Percentiles rank a stretch among this genome's conserved stretches.
Conservation (phyloP, 2,329 filamentous ascomycete genomes). For the Monosporascus sp. region DNA sequence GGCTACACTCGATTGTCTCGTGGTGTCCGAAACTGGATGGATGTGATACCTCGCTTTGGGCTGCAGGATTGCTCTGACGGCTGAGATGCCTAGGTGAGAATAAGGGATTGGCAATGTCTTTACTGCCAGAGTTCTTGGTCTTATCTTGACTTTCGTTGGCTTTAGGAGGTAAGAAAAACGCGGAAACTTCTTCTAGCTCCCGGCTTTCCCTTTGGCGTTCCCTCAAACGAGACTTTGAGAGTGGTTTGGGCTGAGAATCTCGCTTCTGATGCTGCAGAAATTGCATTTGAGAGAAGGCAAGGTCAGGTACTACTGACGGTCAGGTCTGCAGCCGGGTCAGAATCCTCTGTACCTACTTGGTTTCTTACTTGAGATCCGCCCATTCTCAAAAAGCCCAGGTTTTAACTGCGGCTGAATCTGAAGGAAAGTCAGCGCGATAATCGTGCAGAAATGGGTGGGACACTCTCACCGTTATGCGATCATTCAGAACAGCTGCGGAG, state of each 20-base stretch:
- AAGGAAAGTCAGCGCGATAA: conserved; percentile 6
- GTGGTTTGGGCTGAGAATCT: conserved; percentile 13
- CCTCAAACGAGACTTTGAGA: conserved; percentile 15
- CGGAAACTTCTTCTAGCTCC: conserved; percentile 30
- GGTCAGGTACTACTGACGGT: conserved; percentile 39
- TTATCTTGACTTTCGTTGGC: conserved; percentile 2
- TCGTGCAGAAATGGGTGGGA: neutral
- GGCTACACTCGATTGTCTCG: neutral
- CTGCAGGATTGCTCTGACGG: neutral
- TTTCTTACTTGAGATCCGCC: conserved; percentile 27
- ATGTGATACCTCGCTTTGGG: neutral
- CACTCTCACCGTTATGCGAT: conserved; percentile 46
- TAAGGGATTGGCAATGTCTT: neutral
- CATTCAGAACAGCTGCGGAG: conserved; percentile 45
- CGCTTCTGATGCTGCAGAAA: conserved; percentile 30
- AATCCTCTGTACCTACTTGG: conserved; percentile 28
- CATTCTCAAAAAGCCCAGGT: conserved; percentile 41
- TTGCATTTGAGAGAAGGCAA: conserved; percentile 47
- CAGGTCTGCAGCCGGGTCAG: conserved; percentile 1
- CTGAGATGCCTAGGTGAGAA: neutral
- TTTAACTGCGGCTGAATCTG: conserved; percentile 26
- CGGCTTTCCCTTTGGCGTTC: conserved; percentile 23
- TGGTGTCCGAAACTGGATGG: neutral
- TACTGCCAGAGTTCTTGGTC: conserved; percentile 1
- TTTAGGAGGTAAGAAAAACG: conserved; percentile 27